Conservation (phyloP, 2,329 filamentous ascomycete species). For the Arthrobotrys megalospora region DNA sequence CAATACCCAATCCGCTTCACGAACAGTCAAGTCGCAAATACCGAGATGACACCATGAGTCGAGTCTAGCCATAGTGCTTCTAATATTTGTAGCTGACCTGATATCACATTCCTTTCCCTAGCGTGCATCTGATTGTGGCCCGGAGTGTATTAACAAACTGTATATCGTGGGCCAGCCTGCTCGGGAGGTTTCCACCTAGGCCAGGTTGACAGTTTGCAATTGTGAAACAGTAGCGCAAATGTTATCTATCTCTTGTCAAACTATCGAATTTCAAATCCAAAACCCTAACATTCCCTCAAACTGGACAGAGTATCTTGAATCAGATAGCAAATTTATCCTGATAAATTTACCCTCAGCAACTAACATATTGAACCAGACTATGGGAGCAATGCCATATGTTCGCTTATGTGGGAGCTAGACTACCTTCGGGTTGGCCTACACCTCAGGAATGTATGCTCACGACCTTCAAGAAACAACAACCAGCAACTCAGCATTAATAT, state of each 20-base stretch:
- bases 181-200: constrained; percentile 2
- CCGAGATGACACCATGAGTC: constrained; percentile 13
- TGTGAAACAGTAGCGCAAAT: constrained; percentile 13
- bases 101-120: constrained; percentile 8
- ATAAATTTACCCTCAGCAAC: not conserved
- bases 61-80: constrained; percentile 7
- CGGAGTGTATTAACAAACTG: not conserved
- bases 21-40: constrained; percentile 1
- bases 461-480: constrained; percentile 15
- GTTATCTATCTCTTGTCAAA: not conserved
- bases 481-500: constrained; percentile 1
- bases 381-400: not conserved
- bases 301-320: constrained; percentile 33
- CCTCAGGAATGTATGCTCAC: not conserved
- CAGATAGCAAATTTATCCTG: constrained; percentile 11
- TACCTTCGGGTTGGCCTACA: not conserved
- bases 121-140: too few species aligned
- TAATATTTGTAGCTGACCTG: not conserved
- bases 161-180: not conserved
- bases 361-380: not conserved
- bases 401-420: constrained; percentile 9
- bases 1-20: constrained; percentile 46
- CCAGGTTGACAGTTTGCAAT: constrained; percentile 1
- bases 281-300: not conserved
- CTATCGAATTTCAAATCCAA: not conserved